phyloP scores from a whole-genome alignment of 2,329 filamentous ascomycete species.

The Cladosporium halotolerans region DNA sequence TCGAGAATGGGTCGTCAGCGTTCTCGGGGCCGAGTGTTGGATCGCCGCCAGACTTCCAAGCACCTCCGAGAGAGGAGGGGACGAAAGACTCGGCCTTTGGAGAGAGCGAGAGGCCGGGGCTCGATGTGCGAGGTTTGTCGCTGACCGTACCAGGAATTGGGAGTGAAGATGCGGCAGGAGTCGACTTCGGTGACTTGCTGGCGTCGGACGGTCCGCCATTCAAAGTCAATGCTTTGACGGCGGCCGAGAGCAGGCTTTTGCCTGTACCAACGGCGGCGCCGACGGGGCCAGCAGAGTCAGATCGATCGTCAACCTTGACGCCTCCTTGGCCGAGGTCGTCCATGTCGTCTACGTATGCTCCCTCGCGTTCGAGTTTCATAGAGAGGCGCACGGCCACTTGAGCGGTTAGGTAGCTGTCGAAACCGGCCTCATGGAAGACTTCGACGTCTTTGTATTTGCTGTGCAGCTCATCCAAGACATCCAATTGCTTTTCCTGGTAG shows the following conservation, averaged over 20 bases:
- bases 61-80: conserved; percentile 21
- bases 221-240: conserved; percentile 4
- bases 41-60: conserved; percentile 28
- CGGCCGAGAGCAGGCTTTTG: conserved; percentile 8
- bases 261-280: conserved; percentile 1
- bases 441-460: conserved; percentile 35
- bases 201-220: background rate
- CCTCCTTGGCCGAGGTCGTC: conserved; percentile 16
- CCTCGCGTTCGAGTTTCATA: conserved; percentile 43
- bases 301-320: conserved; percentile 12
- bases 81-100: conserved; percentile 17
- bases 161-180: background rate
- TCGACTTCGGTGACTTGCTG: background rate
- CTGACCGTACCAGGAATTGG: background rate
- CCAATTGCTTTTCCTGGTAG: conserved; percentile 36
- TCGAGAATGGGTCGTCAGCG: conserved; percentile 22
- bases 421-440: conserved; percentile 56
- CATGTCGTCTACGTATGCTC: conserved; percentile 26
- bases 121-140: conserved; percentile 2
- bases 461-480: conserved; percentile 35
- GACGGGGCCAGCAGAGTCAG: background rate
- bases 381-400: conserved; percentile 52
- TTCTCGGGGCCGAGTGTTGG: conserved; percentile 19
- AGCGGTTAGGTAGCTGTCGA: conserved; percentile 56
- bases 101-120: conserved; percentile 6